Evolutionary conservation across 371 early-diverging fungal genomes (phyloP).

Genomic region (Phascolomyces articulosus): DNA sequence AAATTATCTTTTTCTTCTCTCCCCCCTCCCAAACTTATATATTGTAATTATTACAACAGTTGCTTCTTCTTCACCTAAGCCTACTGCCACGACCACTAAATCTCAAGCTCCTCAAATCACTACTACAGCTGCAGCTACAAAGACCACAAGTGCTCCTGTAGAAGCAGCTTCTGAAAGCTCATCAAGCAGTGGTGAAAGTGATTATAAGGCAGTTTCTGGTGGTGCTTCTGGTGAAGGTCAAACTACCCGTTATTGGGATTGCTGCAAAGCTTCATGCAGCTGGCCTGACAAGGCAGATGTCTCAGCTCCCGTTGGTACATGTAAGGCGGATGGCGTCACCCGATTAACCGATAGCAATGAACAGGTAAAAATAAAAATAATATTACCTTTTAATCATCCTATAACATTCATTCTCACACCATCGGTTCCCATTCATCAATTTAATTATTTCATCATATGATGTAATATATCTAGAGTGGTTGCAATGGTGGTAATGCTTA

Average conservation of each 20-base stretch:
- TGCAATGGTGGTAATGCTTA: slow-evolving; percentile 46
- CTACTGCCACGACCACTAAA: not conserved
- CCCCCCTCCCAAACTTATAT: not conserved
- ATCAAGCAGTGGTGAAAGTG: not conserved
- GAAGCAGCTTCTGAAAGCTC: not conserved
- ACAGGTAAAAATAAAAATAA: slow-evolving; percentile 5
- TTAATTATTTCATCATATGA: no score
- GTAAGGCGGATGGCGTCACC: slow-evolving; percentile 36
- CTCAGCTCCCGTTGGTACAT: slow-evolving; percentile 30
- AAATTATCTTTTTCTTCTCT: no score
- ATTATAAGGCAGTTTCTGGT: slow-evolving; percentile 17
- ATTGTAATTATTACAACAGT: not conserved
- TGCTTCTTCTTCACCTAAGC: not conserved
- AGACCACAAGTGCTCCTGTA: not conserved
- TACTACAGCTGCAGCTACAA: slow-evolving; percentile 3
- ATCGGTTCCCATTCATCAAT: no score
- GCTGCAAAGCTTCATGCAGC: slow-evolving; percentile 51
- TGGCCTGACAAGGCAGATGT: slow-evolving; percentile 44
- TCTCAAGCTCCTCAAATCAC: not conserved
- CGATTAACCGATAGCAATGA: slow-evolving; percentile 23
- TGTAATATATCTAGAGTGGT: no score
- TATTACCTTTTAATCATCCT: no score
- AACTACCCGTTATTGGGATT: slow-evolving; percentile 55
- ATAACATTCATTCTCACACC: no score
- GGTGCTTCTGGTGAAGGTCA: slow-evolving; percentile 34